Percentiles rank a stretch among this genome's conserved stretches.
Conservation (phyloP, 2,329 filamentous ascomycete species). For the Graphilbum fragrans region DNA sequence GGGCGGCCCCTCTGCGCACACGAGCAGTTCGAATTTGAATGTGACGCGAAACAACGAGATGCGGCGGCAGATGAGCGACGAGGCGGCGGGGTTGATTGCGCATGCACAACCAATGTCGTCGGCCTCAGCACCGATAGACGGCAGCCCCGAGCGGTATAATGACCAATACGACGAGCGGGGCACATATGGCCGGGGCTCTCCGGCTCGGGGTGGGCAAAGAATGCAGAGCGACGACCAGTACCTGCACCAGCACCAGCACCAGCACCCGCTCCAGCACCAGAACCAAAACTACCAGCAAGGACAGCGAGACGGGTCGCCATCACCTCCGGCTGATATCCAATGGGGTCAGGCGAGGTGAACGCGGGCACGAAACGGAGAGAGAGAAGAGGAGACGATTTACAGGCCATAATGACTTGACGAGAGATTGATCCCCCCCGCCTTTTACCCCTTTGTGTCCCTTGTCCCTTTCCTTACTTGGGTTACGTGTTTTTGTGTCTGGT, state of each 20-base stretch:
- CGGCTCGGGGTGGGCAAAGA: too few relatives aligned
- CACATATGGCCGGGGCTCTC: too few relatives aligned
- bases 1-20: background rate
- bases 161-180: background rate
- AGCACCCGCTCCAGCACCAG: background rate
- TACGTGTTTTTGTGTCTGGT: too few relatives aligned
- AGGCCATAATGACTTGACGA: background rate
- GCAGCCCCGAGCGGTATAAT: slow-evolving; percentile 7
- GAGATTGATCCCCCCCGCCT: too few relatives aligned
- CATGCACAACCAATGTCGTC: slow-evolving; percentile 22
- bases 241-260: background rate
- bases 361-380: background rate
- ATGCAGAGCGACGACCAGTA: background rate
- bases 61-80: slow-evolving; percentile 12
- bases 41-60: background rate
- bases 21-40: too few relatives aligned
- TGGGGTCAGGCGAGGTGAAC: background rate
- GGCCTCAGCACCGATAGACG: background rate
- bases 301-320: background rate
- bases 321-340: background rate
- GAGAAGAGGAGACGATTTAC: background rate
- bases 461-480: too few relatives aligned
- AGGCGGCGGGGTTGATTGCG: slow-evolving; percentile 18
- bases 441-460: too few relatives aligned
- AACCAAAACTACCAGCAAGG: background rate